Percentiles rank a stretch among this genome's conserved stretches.
These are phyloP conservation scores for Phtheirospermum japonicum DNA, from an alignment of 257 asterid species.

Conservation along the genomic window DNA sequence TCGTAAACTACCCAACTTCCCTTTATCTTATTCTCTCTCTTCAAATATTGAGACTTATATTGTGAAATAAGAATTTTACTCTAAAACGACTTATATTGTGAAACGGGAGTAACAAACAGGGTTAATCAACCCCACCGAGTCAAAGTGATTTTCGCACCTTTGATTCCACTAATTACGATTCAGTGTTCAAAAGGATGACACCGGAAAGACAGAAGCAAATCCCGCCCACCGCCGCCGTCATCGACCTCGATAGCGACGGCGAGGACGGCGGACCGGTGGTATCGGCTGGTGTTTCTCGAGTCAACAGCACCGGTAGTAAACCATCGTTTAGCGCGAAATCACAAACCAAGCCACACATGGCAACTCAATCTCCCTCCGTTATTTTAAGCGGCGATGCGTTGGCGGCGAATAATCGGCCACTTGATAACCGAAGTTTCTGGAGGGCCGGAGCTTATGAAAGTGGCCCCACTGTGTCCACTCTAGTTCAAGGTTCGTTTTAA, in stretches of 20 bases:
- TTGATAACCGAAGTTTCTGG: conserved; percentile 85
- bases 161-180: too few species aligned
- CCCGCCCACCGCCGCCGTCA: conserved; percentile 44
- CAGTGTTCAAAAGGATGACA: conserved; percentile 31
- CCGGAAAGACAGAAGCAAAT: conserved; percentile 32
- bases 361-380: conserved; percentile 28
- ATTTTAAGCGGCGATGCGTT: conserved; percentile 22
- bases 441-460: conserved; percentile 77
- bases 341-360: conserved; percentile 31
- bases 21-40: too few species aligned
- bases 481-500: conserved; percentile 37
- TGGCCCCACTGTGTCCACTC: conserved; percentile 38
- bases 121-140: too few species aligned
- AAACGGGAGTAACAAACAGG: too few species aligned
- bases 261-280: conserved; percentile 35
- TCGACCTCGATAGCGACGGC: conserved; percentile 76
- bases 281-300: conserved; percentile 16
- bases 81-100: too few species aligned
- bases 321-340: conserved; percentile 23
- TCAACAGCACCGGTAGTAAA: background rate
- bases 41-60: too few species aligned
- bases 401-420: conserved; percentile 34
- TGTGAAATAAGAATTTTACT: too few species aligned
- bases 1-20: too few species aligned
- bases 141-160: too few species aligned